These are phyloP conservation scores for Cercospora nicotianae DNA, from an alignment of 2,329 filamentous ascomycete species.

Conservation along the genomic window DNA sequence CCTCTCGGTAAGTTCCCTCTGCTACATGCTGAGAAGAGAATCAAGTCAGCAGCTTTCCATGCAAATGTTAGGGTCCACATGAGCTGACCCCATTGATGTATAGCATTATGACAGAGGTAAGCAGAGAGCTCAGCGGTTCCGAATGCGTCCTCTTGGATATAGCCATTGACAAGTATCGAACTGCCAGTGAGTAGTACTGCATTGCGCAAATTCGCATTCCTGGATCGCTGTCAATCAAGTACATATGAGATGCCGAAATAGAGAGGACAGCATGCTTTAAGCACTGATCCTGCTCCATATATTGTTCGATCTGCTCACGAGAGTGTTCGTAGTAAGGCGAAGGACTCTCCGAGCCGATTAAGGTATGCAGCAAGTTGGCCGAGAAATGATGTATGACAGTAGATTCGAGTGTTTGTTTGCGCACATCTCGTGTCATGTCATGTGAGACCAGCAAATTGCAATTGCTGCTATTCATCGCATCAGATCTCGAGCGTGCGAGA, in stretches of 20 bases:
- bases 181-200: neutral
- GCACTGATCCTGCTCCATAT: neutral
- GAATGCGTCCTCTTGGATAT: neutral
- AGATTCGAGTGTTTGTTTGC: neutral
- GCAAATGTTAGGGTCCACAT: rapidly evolving
- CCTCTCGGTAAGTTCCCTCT: neutral
- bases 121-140: neutral
- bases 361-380: neutral
- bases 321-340: neutral
- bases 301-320: neutral
- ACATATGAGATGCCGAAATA: neutral
- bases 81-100: neutral
- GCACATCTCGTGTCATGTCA: too few relatives aligned
- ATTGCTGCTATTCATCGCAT: neutral
- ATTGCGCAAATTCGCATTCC: neutral
- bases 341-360: neutral
- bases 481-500: neutral
- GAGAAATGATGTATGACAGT: neutral
- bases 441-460: neutral
- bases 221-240: neutral
- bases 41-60: neutral
- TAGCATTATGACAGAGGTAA: neutral
- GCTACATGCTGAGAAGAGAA: neutral
- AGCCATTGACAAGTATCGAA: neutral
- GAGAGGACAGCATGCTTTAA: neutral